A percentile compares a stretch with the other conserved stretches of the same genome.
Evolutionary conservation across 257 asterid genomes (phyloP).

Genomic region (Anisodus acutangulus): DNA sequence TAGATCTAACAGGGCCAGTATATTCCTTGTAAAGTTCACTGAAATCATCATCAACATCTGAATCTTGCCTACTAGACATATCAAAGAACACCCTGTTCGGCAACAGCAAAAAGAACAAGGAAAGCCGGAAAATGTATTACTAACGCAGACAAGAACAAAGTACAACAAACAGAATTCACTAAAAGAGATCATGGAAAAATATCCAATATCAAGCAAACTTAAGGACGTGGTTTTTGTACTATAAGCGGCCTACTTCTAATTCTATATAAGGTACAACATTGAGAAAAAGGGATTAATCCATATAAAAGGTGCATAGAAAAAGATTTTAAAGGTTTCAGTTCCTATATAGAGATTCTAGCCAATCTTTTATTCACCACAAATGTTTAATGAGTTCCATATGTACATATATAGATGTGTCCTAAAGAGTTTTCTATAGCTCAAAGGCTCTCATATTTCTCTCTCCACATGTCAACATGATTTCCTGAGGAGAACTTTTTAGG

Average conservation of each 20-base stretch:
- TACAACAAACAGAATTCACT: not conserved
- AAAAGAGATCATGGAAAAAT: not conserved
- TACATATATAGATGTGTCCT: not conserved
- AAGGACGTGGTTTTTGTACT: not conserved
- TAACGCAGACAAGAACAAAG: slow-evolving; percentile 16
- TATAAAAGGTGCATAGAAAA: not conserved
- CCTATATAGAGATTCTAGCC: not conserved
- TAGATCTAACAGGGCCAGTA: slow-evolving; percentile 78
- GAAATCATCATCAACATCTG: slow-evolving; percentile 84
- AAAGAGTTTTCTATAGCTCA: not conserved
- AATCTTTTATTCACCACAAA: not conserved
- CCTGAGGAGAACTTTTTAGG: not conserved
- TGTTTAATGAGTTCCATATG: not conserved
- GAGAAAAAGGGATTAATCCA: not conserved
- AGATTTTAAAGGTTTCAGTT: not conserved
- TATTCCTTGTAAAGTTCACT: slow-evolving; percentile 90
- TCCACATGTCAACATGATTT: not conserved
- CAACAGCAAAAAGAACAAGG: not conserved
- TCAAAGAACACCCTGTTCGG: slow-evolving; percentile 30
- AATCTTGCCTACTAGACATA: slow-evolving; percentile 75
- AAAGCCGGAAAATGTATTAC: not conserved
- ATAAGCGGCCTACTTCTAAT: not conserved
- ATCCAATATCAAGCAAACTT: slow-evolving; percentile 14
- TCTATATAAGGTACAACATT: not conserved
- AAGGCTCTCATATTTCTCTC: not conserved